Conservation (phyloP, 176 grass and related monocot genomes). For the Phoenix roebelenii region DNA sequence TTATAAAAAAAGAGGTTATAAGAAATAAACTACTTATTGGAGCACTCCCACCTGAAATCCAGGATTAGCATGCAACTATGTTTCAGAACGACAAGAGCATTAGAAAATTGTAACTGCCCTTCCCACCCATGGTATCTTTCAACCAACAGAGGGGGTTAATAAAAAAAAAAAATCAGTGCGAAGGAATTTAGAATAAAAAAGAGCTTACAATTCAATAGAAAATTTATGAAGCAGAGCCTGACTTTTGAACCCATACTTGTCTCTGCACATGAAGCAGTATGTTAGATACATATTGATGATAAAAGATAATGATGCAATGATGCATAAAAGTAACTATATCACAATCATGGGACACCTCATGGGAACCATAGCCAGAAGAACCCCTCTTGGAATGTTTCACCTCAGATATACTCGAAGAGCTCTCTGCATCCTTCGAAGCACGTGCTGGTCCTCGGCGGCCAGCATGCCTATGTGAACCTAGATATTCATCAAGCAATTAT, state of each 20-base stretch:
- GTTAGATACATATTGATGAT: no score
- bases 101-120: no score
- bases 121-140: no score
- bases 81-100: no score
- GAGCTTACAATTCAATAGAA: constrained; percentile 30
- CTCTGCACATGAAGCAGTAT: constrained; percentile 6
- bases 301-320: no score
- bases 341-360: constrained; percentile 56
- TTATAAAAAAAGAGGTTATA: no score
- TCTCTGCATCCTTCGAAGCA: constrained; percentile 63
- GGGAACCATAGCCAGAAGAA: constrained; percentile 53
- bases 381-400: constrained; percentile 70
- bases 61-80: no score
- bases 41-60: no score
- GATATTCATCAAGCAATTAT: constrained; percentile 12
- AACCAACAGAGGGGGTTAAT: no score
- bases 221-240: constrained; percentile 18
- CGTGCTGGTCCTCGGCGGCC: constrained; percentile 59
- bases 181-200: neutral
- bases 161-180: no score
- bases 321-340: no score
- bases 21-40: no score
- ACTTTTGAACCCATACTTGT: constrained; percentile 27
- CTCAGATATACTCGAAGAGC: constrained; percentile 45
- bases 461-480: constrained; percentile 61